phyloP scores from a whole-genome alignment of 140 eudicot species.

The Stevia rebaudiana region DNA sequence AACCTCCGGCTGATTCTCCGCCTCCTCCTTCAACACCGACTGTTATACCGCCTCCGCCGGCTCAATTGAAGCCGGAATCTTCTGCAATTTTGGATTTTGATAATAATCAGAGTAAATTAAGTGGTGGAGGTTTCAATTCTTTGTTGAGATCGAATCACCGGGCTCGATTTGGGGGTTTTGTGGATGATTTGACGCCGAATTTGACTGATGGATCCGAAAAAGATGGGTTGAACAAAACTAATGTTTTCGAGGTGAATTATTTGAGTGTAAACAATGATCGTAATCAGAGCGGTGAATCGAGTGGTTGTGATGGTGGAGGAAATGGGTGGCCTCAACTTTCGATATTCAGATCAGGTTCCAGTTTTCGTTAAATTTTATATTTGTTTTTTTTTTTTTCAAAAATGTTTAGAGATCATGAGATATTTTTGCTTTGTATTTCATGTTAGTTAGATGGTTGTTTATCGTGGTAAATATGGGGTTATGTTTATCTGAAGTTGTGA shows the following conservation, averaged over 20 bases:
- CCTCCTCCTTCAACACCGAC: conserved; percentile 3
- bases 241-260: not conserved
- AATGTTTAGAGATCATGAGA: not conserved
- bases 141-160: conserved; percentile 1
- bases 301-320: not conserved
- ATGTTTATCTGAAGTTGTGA: not conserved
- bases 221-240: conserved; percentile 9
- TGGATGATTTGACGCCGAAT: not conserved
- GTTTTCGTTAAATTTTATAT: conserved; percentile 4
- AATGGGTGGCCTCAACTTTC: conserved; percentile 30
- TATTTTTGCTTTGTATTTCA: not conserved
- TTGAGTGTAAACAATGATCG: not conserved
- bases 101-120: not conserved
- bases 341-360: conserved; percentile 28
- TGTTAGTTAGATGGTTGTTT: not conserved
- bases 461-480: not conserved
- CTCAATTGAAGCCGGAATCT: conserved; percentile 19
- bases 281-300: conserved; percentile 12
- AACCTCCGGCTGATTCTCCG: conserved; percentile 13
- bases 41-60: conserved; percentile 5
- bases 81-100: not conserved
- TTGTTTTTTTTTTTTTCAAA: not conserved
- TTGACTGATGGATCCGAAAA: conserved; percentile 9
- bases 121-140: not conserved
- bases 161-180: conserved; percentile 9